Base-by-base conservation (phyloP, 1,284 basidiomycete species). In the Apiotrichum domesticum region DNA sequence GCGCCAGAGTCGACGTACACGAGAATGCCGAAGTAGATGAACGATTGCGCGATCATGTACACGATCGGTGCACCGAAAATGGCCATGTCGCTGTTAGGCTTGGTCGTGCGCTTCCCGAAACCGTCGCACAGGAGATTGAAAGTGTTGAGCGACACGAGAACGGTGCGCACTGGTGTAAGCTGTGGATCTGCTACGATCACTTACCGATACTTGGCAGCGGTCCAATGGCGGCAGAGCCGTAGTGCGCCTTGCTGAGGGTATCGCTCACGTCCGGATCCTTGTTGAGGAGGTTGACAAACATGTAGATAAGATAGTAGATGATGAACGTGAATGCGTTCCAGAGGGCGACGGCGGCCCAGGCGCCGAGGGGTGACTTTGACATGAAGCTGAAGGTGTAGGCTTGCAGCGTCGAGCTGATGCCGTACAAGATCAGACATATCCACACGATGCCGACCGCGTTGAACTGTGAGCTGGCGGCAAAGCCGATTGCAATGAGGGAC, bases 81-180 rank as follows among this genome's bases (percentile, higher is more conserved):
- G 59, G 77, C 75, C 54, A 91, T 83, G 49, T 72, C 65, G 6
- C 82, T 81, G 55, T 84, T 75, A 1, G 81, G 79, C 1, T 78
- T 69, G 0, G 79, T 63, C 0, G 81, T 81, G 39, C 83, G 79
- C 0, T 78, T 74, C 7, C 78, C 78, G 1, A 78, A 72, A 7
- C 85, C 85, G 59, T 85, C 76, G 66, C 88, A 90, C 1, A 88
- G 82, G 14, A 90, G 77, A 6, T 84, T 85, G 72, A 90, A 90
- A 2, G 88, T 71, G 69, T 90, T 90, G 66, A 88, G 79, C 0
- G 86, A 86, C 11, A 90, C 81, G 35, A 89, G 80, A 1, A 82
- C 82, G 0, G 87, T 84, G 46, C 87, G 81, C 34, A 59, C 21
- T 39, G 37, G 37, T 13, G 3, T 44, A 15, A 3, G 43, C 14